phyloP scores from a whole-genome alignment of 1,284 basidiomycete species.

The Omphalotus olearius region DNA sequence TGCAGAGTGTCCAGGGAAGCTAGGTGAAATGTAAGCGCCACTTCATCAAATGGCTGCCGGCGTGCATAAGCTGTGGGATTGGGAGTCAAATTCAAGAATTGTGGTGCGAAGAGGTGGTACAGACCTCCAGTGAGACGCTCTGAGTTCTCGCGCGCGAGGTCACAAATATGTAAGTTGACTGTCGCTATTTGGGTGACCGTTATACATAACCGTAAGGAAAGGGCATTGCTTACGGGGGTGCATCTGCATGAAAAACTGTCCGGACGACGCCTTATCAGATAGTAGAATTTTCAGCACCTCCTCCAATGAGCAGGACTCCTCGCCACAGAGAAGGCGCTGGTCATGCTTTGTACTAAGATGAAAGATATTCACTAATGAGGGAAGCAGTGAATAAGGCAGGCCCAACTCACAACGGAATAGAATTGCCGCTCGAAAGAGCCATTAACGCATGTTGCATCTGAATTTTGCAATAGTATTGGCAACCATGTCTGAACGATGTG shows the following conservation, averaged over 20 bases:
- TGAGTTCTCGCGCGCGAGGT: background rate
- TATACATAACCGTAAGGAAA: no score
- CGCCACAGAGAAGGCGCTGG: background rate
- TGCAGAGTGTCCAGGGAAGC: background rate
- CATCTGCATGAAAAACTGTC: background rate
- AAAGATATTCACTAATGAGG: background rate
- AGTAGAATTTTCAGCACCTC: background rate
- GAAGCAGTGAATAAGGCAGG: background rate
- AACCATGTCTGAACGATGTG: background rate
- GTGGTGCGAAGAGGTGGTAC: background rate
- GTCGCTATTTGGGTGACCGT: background rate
- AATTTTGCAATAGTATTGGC: background rate
- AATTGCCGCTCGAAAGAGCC: background rate
- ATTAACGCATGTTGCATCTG: background rate
- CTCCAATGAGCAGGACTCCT: background rate
- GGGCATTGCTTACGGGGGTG: background rate
- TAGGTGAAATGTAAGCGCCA: background rate
- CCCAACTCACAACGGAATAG: background rate
- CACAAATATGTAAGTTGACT: background rate
- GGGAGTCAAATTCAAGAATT: background rate
- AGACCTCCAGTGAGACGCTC: conserved; percentile 1
- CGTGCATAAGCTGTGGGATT: background rate
- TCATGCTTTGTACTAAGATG: background rate
- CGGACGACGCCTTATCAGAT: no score
- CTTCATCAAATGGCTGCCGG: background rate